These are phyloP conservation scores for Santalum album DNA, from an alignment of 164 flowering plant species.

Conservation along the genomic window DNA sequence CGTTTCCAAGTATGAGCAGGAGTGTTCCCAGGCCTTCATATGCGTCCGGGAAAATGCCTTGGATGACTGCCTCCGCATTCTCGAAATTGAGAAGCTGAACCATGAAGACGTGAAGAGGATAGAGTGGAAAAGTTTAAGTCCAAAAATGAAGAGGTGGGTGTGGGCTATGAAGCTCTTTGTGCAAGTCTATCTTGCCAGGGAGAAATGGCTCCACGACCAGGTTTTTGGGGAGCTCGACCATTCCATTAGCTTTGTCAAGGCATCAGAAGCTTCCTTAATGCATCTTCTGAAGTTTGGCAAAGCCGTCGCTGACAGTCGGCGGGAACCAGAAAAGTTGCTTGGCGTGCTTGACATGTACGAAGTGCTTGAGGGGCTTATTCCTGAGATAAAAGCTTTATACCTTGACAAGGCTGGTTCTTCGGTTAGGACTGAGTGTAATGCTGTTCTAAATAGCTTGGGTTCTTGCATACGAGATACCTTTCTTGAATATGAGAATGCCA, in stretches of 20 bases:
- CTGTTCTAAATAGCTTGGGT: slow-evolving; percentile 50
- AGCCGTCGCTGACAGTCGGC: slow-evolving; percentile 66
- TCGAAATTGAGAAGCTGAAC: slow-evolving; percentile 70
- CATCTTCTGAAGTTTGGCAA: slow-evolving; percentile 67
- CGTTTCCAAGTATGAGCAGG: slow-evolving; percentile 43
- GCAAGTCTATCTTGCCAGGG: slow-evolving; percentile 61
- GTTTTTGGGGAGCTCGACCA: slow-evolving; percentile 44
- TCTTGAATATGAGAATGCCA: slow-evolving; percentile 54
- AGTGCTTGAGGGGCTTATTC: slow-evolving; percentile 48
- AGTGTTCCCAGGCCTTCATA: slow-evolving; percentile 62
- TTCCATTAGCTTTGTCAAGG: slow-evolving; percentile 46
- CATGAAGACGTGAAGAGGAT: slow-evolving; percentile 69
- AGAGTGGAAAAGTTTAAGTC: slow-evolving; percentile 59
- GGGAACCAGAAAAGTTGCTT: slow-evolving; percentile 59
- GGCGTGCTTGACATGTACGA: slow-evolving; percentile 77
- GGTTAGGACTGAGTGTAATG: slow-evolving; percentile 42
- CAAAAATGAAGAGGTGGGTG: slow-evolving; percentile 64
- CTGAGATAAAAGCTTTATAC: slow-evolving; percentile 53
- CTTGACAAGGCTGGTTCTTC: slow-evolving; percentile 35
- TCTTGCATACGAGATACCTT: slow-evolving; percentile 47
- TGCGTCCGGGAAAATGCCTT: slow-evolving; percentile 52
- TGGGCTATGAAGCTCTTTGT: slow-evolving; percentile 59
- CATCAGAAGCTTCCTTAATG: slow-evolving; percentile 56
- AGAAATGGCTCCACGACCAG: slow-evolving; percentile 56
- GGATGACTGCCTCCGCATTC: slow-evolving; percentile 57